phyloP scores from a whole-genome alignment of 2,329 filamentous ascomycete species.

The Hymenoscyphus fructigenus region DNA sequence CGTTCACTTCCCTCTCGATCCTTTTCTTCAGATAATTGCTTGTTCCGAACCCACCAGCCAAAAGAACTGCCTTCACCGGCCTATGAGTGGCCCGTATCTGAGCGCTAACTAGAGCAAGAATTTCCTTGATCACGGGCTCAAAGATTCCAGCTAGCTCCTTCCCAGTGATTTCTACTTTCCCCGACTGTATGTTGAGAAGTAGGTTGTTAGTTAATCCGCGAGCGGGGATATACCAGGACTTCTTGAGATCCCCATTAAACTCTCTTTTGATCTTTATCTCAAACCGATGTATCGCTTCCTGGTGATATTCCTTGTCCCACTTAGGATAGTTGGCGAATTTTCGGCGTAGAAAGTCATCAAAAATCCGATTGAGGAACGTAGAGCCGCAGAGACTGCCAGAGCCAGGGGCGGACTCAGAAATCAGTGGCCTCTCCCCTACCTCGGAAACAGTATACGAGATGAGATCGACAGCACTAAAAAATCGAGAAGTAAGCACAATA shows the following conservation, averaged over 20 bases:
- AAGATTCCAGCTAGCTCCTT: constrained; percentile 45
- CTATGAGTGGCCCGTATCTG: constrained; percentile 45
- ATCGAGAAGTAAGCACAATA: too few relatives aligned
- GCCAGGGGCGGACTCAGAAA: constrained; percentile 29
- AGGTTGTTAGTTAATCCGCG: constrained; percentile 39
- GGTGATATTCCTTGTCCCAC: constrained; percentile 16
- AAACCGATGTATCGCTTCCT: constrained; percentile 25
- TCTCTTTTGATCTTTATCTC: constrained; percentile 21
- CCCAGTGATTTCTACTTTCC: constrained; percentile 48
- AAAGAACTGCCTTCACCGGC: constrained; percentile 37
- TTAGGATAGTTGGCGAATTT: constrained; percentile 20
- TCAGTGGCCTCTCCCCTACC: constrained; percentile 18
- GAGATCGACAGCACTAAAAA: constrained; percentile 32
- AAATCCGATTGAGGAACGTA: constrained; percentile 30
- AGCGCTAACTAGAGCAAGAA: constrained; percentile 45
- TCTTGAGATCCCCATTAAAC: constrained; percentile 21
- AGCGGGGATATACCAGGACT: constrained; percentile 38
- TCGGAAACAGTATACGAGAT: constrained; percentile 33
- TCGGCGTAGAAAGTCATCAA: constrained; percentile 23
- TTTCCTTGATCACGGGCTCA: constrained; percentile 43
- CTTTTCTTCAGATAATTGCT: constrained; percentile 20
- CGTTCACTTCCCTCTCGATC: constrained; percentile 3
- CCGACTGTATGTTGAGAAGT: constrained; percentile 51
- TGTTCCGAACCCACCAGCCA: constrained; percentile 27
- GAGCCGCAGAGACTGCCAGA: constrained; percentile 29